Base-by-base conservation (phyloP, 192 early-diverging fungal genomes). In the Rhizoclosmatium globosum region DNA sequence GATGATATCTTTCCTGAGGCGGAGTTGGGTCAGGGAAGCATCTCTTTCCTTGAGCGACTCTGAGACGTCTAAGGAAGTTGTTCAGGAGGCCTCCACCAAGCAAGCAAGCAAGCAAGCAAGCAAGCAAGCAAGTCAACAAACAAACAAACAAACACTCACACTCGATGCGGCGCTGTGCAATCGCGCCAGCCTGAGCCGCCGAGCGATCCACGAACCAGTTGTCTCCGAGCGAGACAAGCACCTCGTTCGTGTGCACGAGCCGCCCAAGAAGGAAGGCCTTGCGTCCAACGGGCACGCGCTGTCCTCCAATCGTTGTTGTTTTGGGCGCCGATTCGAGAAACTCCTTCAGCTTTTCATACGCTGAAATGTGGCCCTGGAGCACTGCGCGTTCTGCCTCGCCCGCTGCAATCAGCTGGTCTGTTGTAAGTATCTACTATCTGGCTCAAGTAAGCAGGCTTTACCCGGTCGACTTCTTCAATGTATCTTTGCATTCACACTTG, bases 211-310 rank as follows among this genome's bases (percentile, higher is more conserved):
- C 93, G 78, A 97, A 98, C 91, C 93, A 97, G 85, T 96, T 95
- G 64, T 95, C 95, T n/a, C 97, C 97, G 47, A 98, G 82, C 47
- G 94, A 81, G 0, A 95, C 94, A 39, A 92, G 79, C 13, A 98
- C 89, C 79, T 96, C 95, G 76, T 98, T 98, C n/a, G 97, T 98
- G 79, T 97, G 93, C 41, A 96, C 84, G 2, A 98, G 59, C 48
- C 92, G 87, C 41, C 95, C 96, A 1, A 92, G 92, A 86, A 95
- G 93, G 81, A 97, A 98, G 0, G 96, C 96, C 41, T 95, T 59
- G n/a, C 90, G 92, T 0, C 95, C 95, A 19, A 96, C 81, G 0
- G 95, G 96, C 1, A 98, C 88, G 91, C 91, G 81, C 46, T 80
- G 59, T 77, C 74, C 45, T 79, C 77, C 6, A 1, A 13, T 15